Evolutionary conservation across 129 eudicot genomes (phyloP), one percentile per base, ranked within the genome.

Genomic region (Escallonia herrerae): DNA sequence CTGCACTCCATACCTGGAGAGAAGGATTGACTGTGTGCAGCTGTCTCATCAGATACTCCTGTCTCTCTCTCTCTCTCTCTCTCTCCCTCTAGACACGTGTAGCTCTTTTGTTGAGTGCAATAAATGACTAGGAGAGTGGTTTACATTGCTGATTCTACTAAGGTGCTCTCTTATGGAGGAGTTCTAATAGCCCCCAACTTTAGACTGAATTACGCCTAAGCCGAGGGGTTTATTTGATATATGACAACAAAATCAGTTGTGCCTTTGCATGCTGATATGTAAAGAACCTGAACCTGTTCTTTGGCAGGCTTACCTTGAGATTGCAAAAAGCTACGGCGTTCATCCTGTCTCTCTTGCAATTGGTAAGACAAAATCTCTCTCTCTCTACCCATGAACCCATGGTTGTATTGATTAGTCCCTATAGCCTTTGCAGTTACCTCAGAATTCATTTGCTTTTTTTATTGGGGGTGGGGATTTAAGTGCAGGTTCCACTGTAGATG

Each of bases 311-410:
- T 93, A 93, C 49, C 43, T 86, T 56, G 70, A 76, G 41, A 83
- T 93, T 73, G 89, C 99, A 13, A 67, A 77, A 53, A 73, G 74
- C 37, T 83, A 86, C 74, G 95, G 79, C 40, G 71, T 93, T 69
- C 95, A 89, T 62, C 96, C 99, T 2, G 95, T 88, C 46, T 83
- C 99, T 58, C 89, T 88, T 52, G 95, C 99, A 57, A 79, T 93
- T 60, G 96, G 99, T 93, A 80, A 54, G 75, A 33, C 39, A 22
- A 47, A n/a, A 12, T 40, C 4, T 22, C 49, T 43, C 5, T 58
- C 42, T 50, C 3, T 14, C 41, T 1, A n/a, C 48, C 14, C 22
- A 12, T 5, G 15, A 40, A 14, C 66, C 41, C 2, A 15, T 13
- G 60, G 39, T 40, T 46, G 47, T 37, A 46, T 44, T 15, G 54